A percentile compares a stretch with the other conserved stretches of the same genome.
phyloP scores from a whole-genome alignment of 805 yeast species.

The Lachancea dasiensis region DNA sequence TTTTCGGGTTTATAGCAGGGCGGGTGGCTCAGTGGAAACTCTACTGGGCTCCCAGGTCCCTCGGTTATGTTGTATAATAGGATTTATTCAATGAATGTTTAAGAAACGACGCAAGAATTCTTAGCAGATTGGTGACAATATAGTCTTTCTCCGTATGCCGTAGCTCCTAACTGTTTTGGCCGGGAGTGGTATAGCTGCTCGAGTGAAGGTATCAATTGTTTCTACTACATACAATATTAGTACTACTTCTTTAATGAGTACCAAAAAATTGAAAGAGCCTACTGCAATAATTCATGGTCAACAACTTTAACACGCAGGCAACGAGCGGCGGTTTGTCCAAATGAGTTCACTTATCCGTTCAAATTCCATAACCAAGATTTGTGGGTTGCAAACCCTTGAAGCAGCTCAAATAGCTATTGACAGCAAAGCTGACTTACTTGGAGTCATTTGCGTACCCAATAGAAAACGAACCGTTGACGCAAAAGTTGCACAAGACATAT shows the following conservation, averaged over 20 bases:
- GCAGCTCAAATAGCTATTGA: conserved; percentile 69
- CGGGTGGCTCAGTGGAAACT: too few species aligned
- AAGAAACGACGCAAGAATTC: neutral
- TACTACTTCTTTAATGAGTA: too few species aligned
- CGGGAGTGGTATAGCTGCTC: too few species aligned
- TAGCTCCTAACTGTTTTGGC: neutral
- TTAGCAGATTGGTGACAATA: neutral
- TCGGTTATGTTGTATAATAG: conserved; percentile 8
- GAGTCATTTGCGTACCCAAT: conserved; percentile 82
- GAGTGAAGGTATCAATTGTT: too few species aligned
- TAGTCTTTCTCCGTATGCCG: neutral
- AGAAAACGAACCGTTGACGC: conserved; percentile 62
- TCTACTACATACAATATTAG: too few species aligned
- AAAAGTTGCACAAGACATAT: conserved; percentile 42
- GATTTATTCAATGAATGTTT: conserved; percentile 6
- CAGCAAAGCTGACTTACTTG: conserved; percentile 69
- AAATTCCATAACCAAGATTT: conserved; percentile 52
- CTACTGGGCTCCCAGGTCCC: too few species aligned
- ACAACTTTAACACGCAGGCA: neutral
- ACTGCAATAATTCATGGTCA: neutral
- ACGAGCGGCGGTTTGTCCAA: too few species aligned
- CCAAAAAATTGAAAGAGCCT: too few species aligned
- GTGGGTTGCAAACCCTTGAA: conserved; percentile 67
- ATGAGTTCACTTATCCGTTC: neutral
- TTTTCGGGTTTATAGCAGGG: too few species aligned